Evolutionary conservation across 2,329 filamentous ascomycete genomes (phyloP), one percentile per base, ranked within the genome.

Genomic region (Penicillium sclerotigenum): DNA sequence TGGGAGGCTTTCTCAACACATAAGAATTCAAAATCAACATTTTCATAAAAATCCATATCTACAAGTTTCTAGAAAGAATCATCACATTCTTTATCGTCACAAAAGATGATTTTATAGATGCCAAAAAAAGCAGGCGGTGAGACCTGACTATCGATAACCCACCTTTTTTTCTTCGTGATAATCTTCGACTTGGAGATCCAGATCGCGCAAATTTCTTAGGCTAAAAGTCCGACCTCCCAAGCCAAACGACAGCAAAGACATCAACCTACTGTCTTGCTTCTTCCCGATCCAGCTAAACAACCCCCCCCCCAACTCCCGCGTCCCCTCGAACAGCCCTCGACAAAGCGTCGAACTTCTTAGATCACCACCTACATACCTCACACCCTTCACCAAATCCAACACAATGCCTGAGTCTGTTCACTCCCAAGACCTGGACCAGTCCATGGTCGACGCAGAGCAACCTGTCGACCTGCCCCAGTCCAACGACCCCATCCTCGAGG

Each of bases 361-460:
- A 37, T 20, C 37, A 18, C n/a, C n/a, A 40, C 38, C 13, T 18
- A 18, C 26, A 38, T 22, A 41, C 47, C 37, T 42, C 47, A 14
- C 47, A 42, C 20, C 5, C 18, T 18, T 40, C 34, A 20, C 33
- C 11, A 24, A 48, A 16, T 33, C 33, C 28, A 46, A 29, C 49
- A 37, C 29, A 47, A 76, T 76, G 74, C 75, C 75, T 20, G 65
- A 65, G 57, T 73, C 71, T 47, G 66, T 74, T n/a, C 73, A 73
- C 61, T 68, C 70, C 28, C 65, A 74, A 55, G 64, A 65, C 2
- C 48, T 52, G 59, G 73, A 76, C 57, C 74, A 76, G 63, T 71
- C 73, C 59, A 78, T 77, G 75, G 57, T 69, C 41, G 74, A 77
- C 56, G 71, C 66, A 31, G 64, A 67, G 24, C 58, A 52, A 14